Evolutionary conservation across 441 rosid genomes (phyloP).

Genomic region (Eutrema salsugineum): DNA sequence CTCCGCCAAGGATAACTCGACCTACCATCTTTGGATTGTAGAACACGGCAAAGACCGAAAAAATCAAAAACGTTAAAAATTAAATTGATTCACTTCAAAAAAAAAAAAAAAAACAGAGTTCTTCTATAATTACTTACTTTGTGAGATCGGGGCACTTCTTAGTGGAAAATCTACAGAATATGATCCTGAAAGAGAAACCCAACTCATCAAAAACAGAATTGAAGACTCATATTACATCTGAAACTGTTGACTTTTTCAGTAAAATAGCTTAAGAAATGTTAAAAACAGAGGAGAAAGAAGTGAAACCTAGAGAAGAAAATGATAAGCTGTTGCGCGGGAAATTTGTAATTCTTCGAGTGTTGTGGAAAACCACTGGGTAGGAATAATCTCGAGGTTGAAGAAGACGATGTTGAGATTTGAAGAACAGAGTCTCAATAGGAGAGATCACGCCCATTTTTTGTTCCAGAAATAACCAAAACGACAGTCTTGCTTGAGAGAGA

Average conservation of each 20-base stretch:
- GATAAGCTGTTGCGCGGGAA: neutral
- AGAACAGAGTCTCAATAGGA: slow-evolving; percentile 24
- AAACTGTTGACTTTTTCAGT: neutral
- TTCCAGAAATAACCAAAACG: neutral
- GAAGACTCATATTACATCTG: neutral
- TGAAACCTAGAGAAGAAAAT: slow-evolving; percentile 19
- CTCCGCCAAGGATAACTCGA: neutral
- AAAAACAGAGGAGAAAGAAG: neutral
- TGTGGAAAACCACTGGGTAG: neutral
- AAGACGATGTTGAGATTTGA: slow-evolving; percentile 22
- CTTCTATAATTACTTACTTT: neutral
- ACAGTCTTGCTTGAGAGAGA: neutral
- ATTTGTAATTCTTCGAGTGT: slow-evolving; percentile 6
- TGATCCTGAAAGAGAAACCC: neutral
- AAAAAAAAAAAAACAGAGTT: neutral
- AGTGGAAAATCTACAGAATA: slow-evolving; percentile 3
- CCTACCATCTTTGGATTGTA: slow-evolving; percentile 11
- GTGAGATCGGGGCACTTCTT: neutral
- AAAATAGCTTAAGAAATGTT: neutral
- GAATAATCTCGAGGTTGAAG: slow-evolving; percentile 18
- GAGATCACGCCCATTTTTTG: slow-evolving; percentile 19
- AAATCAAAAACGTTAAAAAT: neutral
- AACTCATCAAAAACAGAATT: neutral
- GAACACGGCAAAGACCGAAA: neutral
- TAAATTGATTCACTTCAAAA: neutral